Evolutionary conservation across 2,329 filamentous ascomycete genomes (phyloP).

Genomic region (Neopestalotiopsis sp.): DNA sequence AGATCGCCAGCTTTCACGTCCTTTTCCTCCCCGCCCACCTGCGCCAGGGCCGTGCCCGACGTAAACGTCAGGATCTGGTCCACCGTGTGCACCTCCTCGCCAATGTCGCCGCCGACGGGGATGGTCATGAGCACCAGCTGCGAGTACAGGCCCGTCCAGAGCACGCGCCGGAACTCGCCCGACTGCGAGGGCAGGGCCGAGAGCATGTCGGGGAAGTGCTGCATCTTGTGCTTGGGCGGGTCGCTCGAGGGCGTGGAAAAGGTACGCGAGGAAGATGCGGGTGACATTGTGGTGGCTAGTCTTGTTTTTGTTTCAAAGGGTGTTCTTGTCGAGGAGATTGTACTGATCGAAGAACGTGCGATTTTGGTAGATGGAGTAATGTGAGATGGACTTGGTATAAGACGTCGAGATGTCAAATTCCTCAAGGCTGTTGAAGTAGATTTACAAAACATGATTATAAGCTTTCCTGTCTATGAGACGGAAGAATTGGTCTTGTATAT

Average conservation of each 20-base stretch:
- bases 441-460: neutral
- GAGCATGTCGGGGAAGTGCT: conserved; percentile 64
- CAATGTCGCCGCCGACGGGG: conserved; percentile 67
- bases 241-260: conserved; percentile 40
- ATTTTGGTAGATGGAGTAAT: neutral
- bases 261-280: neutral
- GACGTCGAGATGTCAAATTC: neutral
- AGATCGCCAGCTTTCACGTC: conserved; percentile 44
- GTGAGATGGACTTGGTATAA: neutral
- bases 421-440: neutral
- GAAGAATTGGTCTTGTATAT: too few species aligned
- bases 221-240: conserved; percentile 59
- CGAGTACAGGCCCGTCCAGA: conserved; percentile 65
- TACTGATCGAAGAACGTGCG: neutral
- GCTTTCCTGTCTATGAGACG: neutral
- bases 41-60: conserved; percentile 61
- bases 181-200: conserved; percentile 58
- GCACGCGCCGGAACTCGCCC: conserved; percentile 63
- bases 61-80: conserved; percentile 72
- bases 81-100: conserved; percentile 68
- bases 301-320: neutral
- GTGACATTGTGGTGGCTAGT: conserved; percentile 31
- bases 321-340: neutral
- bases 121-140: conserved; percentile 71
- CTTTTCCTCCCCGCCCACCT: conserved; percentile 64